These are phyloP conservation scores for Hypericum androsaemum DNA, from an alignment of 345 rosid genomes.

Conservation along the genomic window DNA sequence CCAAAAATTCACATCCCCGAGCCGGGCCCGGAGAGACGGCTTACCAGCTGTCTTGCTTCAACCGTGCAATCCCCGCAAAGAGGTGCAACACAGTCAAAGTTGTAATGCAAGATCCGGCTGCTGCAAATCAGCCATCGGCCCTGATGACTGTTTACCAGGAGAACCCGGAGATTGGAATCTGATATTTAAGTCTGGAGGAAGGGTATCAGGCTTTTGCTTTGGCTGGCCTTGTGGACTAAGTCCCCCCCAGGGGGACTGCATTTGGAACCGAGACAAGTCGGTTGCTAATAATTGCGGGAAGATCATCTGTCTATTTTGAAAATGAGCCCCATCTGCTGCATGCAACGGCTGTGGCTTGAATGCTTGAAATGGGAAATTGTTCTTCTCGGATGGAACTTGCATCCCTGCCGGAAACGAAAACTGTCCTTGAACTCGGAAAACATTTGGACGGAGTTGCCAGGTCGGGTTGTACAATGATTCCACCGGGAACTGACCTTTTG, in stretches of 20 bases:
- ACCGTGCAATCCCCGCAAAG: background rate
- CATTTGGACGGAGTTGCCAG: conserved; percentile 42
- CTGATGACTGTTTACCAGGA: conserved; percentile 67
- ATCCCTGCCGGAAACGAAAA: conserved; percentile 37
- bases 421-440: conserved; percentile 33
- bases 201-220: conserved; percentile 56
- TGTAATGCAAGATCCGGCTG: conserved; percentile 96
- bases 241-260: conserved; percentile 55
- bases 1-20: background rate
- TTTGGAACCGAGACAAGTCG: conserved; percentile 52
- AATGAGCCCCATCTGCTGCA: conserved; percentile 30
- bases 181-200: conserved; percentile 83
- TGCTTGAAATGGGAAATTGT: conserved; percentile 44
- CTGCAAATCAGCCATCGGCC: conserved; percentile 64
- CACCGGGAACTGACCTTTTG: conserved; percentile 49
- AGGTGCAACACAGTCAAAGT: conserved; percentile 30
- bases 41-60: conserved; percentile 3
- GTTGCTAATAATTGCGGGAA: conserved; percentile 46
- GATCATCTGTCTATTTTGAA: conserved; percentile 34
- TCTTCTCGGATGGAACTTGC: conserved; percentile 43
- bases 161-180: conserved; percentile 84
- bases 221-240: conserved; percentile 39
- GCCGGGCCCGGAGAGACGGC: background rate
- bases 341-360: conserved; percentile 39
- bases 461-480: conserved; percentile 56